These are phyloP conservation scores for Cinnamomum micranthum DNA, from an alignment of 164 flowering plant genomes.

Conservation along the genomic window DNA sequence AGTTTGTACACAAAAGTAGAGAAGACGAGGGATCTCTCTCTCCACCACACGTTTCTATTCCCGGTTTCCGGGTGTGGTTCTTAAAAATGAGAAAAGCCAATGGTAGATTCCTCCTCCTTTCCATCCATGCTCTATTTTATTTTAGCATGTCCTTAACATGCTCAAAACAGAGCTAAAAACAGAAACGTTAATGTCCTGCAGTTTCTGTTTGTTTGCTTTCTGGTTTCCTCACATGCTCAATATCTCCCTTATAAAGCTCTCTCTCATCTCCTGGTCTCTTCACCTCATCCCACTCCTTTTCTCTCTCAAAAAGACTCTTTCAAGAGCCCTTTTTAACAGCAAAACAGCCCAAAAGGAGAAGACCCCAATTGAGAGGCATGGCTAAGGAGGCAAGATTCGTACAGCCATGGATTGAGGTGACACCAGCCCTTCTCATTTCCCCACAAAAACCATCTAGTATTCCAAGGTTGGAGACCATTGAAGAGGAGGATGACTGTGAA, in stretches of 20 bases:
- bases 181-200: neutral
- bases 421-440: neutral
- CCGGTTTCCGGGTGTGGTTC: neutral
- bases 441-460: neutral
- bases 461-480: conserved; percentile 2
- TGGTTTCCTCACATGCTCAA: neutral
- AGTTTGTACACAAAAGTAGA: too few species aligned
- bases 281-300: neutral
- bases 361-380: neutral
- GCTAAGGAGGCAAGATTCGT: neutral
- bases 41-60: neutral
- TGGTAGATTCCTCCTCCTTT: neutral
- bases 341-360: neutral
- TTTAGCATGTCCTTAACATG: too few species aligned
- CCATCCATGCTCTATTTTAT: neutral
- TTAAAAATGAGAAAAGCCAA: too few species aligned
- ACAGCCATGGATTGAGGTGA: neutral
- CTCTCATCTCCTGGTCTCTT: neutral
- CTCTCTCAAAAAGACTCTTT: neutral
- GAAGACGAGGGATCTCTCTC: too few species aligned
- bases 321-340: neutral
- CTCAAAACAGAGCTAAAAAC: neutral
- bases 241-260: neutral
- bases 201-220: neutral
- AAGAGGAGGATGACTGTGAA: neutral